Percentiles rank a stretch among this genome's conserved stretches.
These are phyloP conservation scores for Thinopyrum obtusiflorum DNA, from an alignment of 202 grass and related monocot genomes.

Conservation along the genomic window DNA sequence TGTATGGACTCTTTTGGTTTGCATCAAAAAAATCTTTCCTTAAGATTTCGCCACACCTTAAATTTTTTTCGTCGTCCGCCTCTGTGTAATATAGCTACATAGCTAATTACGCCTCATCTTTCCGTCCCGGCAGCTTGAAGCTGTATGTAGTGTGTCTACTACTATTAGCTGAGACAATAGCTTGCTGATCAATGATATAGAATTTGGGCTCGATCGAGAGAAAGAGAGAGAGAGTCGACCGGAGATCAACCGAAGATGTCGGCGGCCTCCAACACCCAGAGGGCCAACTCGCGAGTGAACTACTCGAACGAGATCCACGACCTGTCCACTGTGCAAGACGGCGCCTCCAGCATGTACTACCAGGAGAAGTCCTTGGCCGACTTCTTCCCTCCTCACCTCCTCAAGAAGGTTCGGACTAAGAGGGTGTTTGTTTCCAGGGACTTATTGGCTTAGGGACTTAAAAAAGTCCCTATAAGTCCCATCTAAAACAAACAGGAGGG, in stretches of 20 bases:
- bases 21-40: too few species aligned
- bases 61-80: too few species aligned
- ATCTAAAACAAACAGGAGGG: too few species aligned
- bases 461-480: too few species aligned
- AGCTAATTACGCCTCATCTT: neutral
- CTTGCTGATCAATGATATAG: neutral
- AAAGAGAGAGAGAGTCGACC: neutral
- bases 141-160: neutral
- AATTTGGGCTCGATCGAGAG: neutral
- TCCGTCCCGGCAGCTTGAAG: neutral
- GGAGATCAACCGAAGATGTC: conserved; percentile 16
- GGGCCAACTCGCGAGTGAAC: conserved; percentile 58
- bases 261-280: conserved; percentile 30
- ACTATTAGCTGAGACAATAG: neutral
- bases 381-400: conserved; percentile 65
- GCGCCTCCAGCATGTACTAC: conserved; percentile 40
- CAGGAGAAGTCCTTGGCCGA: conserved; percentile 43
- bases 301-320: conserved; percentile 95
- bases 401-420: too few species aligned
- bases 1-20: too few species aligned
- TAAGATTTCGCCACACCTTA: too few species aligned
- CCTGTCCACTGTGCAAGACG: conserved; percentile 51
- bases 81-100: neutral
- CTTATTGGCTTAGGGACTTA: too few species aligned
- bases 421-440: too few species aligned